A percentile compares a stretch with the other conserved stretches of the same genome.
phyloP scores from a whole-genome alignment of 495 filamentous ascomycete genomes.

The Venustampulla echinocandica region DNA sequence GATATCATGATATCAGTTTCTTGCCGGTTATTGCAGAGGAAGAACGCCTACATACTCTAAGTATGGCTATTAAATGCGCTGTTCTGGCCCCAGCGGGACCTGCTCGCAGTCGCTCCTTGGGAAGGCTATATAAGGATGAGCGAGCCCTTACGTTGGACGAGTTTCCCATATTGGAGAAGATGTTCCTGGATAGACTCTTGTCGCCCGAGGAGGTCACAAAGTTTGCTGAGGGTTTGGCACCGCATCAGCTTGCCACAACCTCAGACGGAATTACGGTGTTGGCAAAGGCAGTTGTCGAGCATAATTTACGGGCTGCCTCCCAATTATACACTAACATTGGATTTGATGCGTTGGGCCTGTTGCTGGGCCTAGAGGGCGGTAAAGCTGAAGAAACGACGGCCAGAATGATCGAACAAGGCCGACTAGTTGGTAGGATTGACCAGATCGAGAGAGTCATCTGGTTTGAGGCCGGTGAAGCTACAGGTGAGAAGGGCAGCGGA shows the following conservation, averaged over 20 bases:
- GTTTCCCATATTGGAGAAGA: slow-evolving; percentile 89
- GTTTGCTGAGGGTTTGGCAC: slow-evolving; percentile 69
- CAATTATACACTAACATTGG: slow-evolving; percentile 85
- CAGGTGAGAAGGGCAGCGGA: slow-evolving; percentile 51
- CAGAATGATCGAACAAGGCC: slow-evolving; percentile 88
- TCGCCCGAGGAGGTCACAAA: slow-evolving; percentile 70
- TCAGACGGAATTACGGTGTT: slow-evolving; percentile 87
- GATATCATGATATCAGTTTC: slow-evolving; percentile 80
- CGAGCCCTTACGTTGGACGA: slow-evolving; percentile 66
- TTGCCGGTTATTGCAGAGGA: slow-evolving; percentile 69
- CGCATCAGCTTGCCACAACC: slow-evolving; percentile 84
- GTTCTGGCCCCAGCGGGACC: slow-evolving; percentile 90
- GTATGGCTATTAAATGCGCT: slow-evolving; percentile 88
- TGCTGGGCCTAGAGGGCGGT: slow-evolving; percentile 70
- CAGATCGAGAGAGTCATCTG: slow-evolving; percentile 85
- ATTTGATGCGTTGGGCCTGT: slow-evolving; percentile 62
- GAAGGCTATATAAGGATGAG: slow-evolving; percentile 89
- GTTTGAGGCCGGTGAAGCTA: slow-evolving; percentile 67
- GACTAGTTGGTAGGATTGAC: slow-evolving; percentile 81
- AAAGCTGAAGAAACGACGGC: slow-evolving; percentile 89
- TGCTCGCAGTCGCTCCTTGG: slow-evolving; percentile 66
- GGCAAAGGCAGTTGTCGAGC: slow-evolving; percentile 89
- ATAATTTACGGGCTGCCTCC: slow-evolving; percentile 82
- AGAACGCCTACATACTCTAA: slow-evolving; percentile 69
- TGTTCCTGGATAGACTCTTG: slow-evolving; percentile 87